Percentiles rank a stretch among this genome's conserved stretches.
Conservation (phyloP, 192 early-diverging fungal genomes). For the Coemansia asiatica region DNA sequence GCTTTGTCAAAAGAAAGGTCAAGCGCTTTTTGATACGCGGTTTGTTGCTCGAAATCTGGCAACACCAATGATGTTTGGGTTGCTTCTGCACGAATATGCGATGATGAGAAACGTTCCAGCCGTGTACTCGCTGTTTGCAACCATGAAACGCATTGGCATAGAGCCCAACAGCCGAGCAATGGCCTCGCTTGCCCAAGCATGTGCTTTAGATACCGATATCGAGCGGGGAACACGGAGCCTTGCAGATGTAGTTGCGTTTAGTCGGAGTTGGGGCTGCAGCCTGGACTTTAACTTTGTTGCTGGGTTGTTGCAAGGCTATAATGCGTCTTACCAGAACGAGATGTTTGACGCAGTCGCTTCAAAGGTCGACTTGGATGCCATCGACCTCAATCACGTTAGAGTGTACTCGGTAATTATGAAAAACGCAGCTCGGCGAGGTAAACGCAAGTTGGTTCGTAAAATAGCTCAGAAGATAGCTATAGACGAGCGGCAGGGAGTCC, state of each 20-base stretch:
- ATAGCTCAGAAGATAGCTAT: slow-evolving; percentile 17
- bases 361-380: slow-evolving; percentile 6
- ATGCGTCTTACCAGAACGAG: slow-evolving; percentile 24
- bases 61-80: slow-evolving; percentile 17
- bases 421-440: slow-evolving; percentile 23
- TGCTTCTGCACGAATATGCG: slow-evolving; percentile 29
- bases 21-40: slow-evolving; percentile 24
- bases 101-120: slow-evolving; percentile 15
- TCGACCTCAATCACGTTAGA: no score
- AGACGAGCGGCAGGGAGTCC: not conserved
- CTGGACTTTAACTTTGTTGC: slow-evolving; percentile 27
- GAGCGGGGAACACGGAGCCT: slow-evolving; percentile 14
- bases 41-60: slow-evolving; percentile 14
- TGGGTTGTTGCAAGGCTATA: slow-evolving; percentile 34
- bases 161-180: not conserved
- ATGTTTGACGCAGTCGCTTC: slow-evolving; percentile 41
- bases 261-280: slow-evolving; percentile 33
- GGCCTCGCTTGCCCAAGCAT: slow-evolving; percentile 21
- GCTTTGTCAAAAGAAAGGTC: slow-evolving; percentile 37
- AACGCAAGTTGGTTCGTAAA: not conserved
- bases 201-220: slow-evolving; percentile 16
- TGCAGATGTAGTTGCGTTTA: slow-evolving; percentile 18
- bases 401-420: slow-evolving; percentile 11
- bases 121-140: slow-evolving; percentile 36
- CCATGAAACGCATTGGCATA: slow-evolving; percentile 10